Percentiles rank a stretch among this genome's conserved stretches.
These are phyloP conservation scores for Pichia sp. DNA, from an alignment of 1,139 yeast species.

Conservation along the genomic window DNA sequence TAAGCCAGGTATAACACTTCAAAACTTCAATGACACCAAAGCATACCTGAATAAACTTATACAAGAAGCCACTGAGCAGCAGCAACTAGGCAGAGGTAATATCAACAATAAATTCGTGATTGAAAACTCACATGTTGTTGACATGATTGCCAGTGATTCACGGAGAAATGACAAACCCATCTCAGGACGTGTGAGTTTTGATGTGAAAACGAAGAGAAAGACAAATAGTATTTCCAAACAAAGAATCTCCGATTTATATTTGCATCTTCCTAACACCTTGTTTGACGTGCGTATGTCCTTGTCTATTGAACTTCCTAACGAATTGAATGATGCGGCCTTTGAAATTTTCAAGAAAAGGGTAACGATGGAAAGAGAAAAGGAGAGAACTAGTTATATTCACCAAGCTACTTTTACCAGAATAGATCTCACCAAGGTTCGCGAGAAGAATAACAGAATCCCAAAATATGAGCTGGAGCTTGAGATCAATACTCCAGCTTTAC, in stretches of 20 bases:
- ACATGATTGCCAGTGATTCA: conserved; percentile 25
- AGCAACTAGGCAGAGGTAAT: conserved; percentile 18
- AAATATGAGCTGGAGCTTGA: conserved; percentile 68
- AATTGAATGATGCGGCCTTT: conserved; percentile 43
- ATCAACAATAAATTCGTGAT: conserved; percentile 23
- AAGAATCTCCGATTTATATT: conserved; percentile 60
- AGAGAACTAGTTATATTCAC: conserved; percentile 57
- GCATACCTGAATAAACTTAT: conserved; percentile 39
- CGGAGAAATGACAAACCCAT: conserved; percentile 48
- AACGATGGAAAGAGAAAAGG: conserved; percentile 51
- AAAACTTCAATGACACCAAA: conserved; percentile 55
- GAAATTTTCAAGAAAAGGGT: conserved; percentile 40
- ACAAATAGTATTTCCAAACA: conserved; percentile 65
- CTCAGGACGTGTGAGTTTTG: conserved; percentile 57
- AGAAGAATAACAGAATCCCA: conserved; percentile 21
- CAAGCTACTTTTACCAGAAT: conserved; percentile 63
- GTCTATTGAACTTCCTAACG: conserved; percentile 68
- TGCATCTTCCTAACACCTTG: conserved; percentile 70
- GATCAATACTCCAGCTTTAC: conserved; percentile 56
- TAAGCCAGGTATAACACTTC: conserved; percentile 64
- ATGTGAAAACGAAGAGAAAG: conserved; percentile 58
- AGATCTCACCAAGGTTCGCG: conserved; percentile 59
- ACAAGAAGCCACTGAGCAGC: conserved; percentile 31
- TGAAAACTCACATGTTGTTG: conserved; percentile 28
- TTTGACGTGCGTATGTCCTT: conserved; percentile 73